Conservation (phyloP, 805 yeast genomes). For the Wickerhamiella occidentalis region DNA sequence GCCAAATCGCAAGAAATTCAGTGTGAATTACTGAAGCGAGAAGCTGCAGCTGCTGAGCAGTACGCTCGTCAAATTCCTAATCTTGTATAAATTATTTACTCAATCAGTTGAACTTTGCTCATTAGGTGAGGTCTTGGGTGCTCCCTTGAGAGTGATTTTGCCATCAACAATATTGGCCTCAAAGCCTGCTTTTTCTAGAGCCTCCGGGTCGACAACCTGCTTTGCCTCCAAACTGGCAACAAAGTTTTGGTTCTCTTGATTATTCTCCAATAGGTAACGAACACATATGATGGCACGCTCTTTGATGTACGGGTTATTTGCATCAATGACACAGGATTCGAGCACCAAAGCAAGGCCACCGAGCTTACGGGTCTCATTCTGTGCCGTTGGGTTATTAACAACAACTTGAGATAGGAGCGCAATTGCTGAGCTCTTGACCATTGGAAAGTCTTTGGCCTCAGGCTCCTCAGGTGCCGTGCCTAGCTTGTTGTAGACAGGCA, state of each 20-base stretch:
- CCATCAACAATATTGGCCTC: constrained; percentile 67
- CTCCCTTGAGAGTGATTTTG: constrained; percentile 43
- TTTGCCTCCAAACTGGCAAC: constrained; percentile 69
- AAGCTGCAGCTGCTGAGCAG: constrained; percentile 12
- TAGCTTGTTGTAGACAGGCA: constrained; percentile 14
- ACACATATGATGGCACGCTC: constrained; percentile 76
- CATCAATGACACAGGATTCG: constrained; percentile 75
- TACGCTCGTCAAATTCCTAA: background rate
- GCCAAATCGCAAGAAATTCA: constrained; percentile 3
- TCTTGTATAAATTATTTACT: background rate
- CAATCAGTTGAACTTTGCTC: constrained; percentile 22
- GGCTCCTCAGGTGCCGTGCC: constrained; percentile 9
- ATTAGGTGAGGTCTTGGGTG: constrained; percentile 21
- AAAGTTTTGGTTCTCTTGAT: constrained; percentile 59
- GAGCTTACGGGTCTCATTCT: constrained; percentile 50
- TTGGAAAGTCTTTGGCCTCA: constrained; percentile 37
- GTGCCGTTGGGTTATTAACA: constrained; percentile 41
- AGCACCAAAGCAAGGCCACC: constrained; percentile 63
- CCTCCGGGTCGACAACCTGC: constrained; percentile 45
- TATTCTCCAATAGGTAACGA: constrained; percentile 51
- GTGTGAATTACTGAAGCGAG: constrained; percentile 11
- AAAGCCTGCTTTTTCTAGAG: constrained; percentile 60
- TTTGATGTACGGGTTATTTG: constrained; percentile 65
- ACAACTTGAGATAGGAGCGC: constrained; percentile 53
- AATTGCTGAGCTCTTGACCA: constrained; percentile 51